A percentile compares a stretch with the other conserved stretches of the same genome.
phyloP scores from a whole-genome alignment of 495 filamentous ascomycete genomes.

The Hypoxylon subgilvum region DNA sequence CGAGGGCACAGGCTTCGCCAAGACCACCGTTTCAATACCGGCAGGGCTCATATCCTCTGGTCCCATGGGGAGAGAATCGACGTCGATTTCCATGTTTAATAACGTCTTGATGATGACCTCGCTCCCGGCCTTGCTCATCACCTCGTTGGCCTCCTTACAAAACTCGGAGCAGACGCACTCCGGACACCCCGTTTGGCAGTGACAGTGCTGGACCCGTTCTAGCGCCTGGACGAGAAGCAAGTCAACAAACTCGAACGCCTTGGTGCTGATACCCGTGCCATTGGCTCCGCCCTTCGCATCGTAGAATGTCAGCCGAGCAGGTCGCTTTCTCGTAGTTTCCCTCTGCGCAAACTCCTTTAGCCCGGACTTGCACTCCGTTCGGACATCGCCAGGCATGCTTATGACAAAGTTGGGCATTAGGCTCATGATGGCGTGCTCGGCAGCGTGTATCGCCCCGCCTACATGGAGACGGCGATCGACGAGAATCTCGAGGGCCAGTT shows the following conservation, averaged over 20 bases:
- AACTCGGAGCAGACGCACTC: conserved; percentile 86
- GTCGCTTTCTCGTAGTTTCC: conserved; percentile 71
- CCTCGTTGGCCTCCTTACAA: conserved; percentile 86
- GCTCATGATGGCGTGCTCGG: conserved; percentile 86
- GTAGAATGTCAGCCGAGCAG: conserved; percentile 90
- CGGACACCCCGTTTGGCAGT: conserved; percentile 79
- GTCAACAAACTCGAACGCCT: conserved; percentile 92
- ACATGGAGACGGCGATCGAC: conserved; percentile 73
- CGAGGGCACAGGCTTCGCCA: conserved; percentile 65
- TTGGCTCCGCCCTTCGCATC: conserved; percentile 87
- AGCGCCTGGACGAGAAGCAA: conserved; percentile 77
- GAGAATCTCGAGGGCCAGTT: conserved; percentile 77
- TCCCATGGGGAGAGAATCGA: conserved; percentile 81
- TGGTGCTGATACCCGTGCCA: conserved; percentile 83
- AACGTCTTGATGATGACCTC: conserved; percentile 78
- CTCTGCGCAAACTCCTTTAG: conserved; percentile 77
- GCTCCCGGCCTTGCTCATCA: conserved; percentile 91
- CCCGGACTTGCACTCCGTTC: conserved; percentile 87
- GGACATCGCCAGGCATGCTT: conserved; percentile 81
- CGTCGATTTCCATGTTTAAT: conserved; percentile 75
- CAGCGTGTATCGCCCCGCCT: conserved; percentile 90
- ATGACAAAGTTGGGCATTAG: conserved; percentile 90
- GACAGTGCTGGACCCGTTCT: conserved; percentile 70
- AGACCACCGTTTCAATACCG: conserved; percentile 84
- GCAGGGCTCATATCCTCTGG: conserved; percentile 68